Evolutionary conservation across 2,329 filamentous ascomycete genomes (phyloP).

Genomic region (Phyllosticta citriasiana): DNA sequence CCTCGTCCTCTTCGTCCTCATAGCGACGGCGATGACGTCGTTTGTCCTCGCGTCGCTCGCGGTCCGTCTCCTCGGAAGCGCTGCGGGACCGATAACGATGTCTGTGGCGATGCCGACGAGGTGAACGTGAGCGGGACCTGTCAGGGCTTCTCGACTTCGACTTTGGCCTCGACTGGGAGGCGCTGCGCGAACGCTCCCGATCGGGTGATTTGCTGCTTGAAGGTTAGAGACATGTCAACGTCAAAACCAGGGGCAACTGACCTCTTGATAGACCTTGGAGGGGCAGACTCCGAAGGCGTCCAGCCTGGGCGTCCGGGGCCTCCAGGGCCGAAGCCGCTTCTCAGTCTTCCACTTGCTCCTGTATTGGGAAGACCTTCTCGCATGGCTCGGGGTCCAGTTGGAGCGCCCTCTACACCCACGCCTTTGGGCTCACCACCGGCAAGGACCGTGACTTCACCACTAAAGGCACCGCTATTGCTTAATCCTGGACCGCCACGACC

Average conservation of each 20-base stretch:
- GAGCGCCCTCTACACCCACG: conserved; percentile 60
- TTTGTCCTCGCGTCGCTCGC: conserved; percentile 28
- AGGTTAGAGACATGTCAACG: not conserved
- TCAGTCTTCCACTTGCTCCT: conserved; percentile 54
- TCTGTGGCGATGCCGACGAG: conserved; percentile 37
- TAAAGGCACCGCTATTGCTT: conserved; percentile 14
- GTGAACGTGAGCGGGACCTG: conserved; percentile 26
- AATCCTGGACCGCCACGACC: conserved; percentile 27
- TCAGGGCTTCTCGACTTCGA: conserved; percentile 22
- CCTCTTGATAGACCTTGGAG: conserved; percentile 1
- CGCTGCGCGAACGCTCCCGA: conserved; percentile 30
- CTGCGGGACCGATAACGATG: conserved; percentile 46
- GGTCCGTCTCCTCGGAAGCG: conserved; percentile 21
- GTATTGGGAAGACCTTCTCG: conserved; percentile 78
- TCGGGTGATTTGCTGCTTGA: conserved; percentile 21
- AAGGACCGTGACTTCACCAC: conserved; percentile 25
- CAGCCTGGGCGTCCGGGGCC: not conserved
- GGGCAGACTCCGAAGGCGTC: not conserved
- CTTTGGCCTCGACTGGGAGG: conserved; percentile 19
- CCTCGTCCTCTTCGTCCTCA: conserved; percentile 27
- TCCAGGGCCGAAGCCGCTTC: not conserved
- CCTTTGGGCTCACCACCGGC: conserved; percentile 33
- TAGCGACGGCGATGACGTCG: conserved; percentile 37
- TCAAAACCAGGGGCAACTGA: not conserved
- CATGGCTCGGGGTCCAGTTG: conserved; percentile 91